phyloP scores from a whole-genome alignment of 495 filamentous ascomycete species.

The Lepidopterella palustris region DNA sequence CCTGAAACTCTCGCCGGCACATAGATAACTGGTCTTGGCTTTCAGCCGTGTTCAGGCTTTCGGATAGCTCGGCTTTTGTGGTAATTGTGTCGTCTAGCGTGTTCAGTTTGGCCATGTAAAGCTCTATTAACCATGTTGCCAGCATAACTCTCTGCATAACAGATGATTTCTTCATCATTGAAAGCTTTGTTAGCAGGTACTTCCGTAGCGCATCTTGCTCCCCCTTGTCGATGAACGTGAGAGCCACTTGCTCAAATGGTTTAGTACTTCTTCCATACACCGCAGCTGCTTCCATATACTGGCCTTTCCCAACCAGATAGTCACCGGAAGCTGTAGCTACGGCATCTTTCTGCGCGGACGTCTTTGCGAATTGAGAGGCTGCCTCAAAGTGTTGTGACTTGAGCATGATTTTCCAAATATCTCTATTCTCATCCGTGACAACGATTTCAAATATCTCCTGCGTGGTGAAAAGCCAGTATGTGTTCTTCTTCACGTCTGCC shows the following conservation, averaged over 20 bases:
- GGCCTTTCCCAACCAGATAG: constrained; percentile 69
- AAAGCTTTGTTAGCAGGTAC: constrained; percentile 80
- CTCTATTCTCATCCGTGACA: constrained; percentile 79
- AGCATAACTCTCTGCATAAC: constrained; percentile 94
- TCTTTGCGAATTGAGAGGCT: constrained; percentile 73
- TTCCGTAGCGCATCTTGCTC: constrained; percentile 88
- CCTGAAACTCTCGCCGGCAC: constrained; percentile 73
- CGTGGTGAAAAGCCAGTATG: constrained; percentile 90
- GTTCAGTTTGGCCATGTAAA: constrained; percentile 97
- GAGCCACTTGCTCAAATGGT: constrained; percentile 87
- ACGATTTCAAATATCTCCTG: constrained; percentile 90
- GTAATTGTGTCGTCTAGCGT: constrained; percentile 89
- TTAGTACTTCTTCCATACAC: constrained; percentile 95
- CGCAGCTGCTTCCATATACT: constrained; percentile 75
- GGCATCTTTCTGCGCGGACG: constrained; percentile 70
- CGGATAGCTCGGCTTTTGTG: constrained; percentile 76
- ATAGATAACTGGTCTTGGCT: constrained; percentile 63
- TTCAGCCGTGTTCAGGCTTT: constrained; percentile 60
- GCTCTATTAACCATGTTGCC: constrained; percentile 87
- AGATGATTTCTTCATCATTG: constrained; percentile 70
- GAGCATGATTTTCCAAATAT: constrained; percentile 90
- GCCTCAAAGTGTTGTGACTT: constrained; percentile 77
- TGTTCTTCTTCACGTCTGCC: constrained; percentile 85
- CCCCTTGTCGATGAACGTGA: constrained; percentile 80
- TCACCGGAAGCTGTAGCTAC: constrained; percentile 88